phyloP scores from a whole-genome alignment of 495 filamentous ascomycete genomes.

The Lichina pygmaea region DNA sequence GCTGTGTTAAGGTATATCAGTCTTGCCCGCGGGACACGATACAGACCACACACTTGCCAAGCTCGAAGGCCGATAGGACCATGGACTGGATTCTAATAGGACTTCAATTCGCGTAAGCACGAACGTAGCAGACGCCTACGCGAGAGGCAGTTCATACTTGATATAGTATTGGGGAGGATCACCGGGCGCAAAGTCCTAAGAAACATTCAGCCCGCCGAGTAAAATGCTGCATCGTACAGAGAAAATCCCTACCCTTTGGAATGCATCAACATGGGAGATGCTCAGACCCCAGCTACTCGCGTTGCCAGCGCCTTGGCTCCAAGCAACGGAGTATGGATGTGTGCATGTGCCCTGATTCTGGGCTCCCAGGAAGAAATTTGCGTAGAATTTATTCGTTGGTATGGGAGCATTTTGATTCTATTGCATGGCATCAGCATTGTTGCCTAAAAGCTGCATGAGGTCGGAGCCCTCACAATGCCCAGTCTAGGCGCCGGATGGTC shows the following conservation, averaged over 20 bases:
- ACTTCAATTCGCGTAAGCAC: not conserved
- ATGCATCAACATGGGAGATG: constrained; percentile 40
- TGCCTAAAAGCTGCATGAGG: not conserved
- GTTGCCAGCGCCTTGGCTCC: constrained; percentile 42
- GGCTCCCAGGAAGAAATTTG: constrained; percentile 57
- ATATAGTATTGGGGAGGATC: constrained; percentile 42
- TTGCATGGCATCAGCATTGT: constrained; percentile 4
- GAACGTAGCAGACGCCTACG: not conserved
- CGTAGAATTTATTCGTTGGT: constrained; percentile 80
- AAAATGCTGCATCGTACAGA: too few species aligned
- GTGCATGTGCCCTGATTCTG: constrained; percentile 50
- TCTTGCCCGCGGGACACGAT: not conserved
- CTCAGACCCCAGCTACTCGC: constrained; percentile 49
- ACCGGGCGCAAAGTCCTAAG: constrained; percentile 14
- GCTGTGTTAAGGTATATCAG: not conserved
- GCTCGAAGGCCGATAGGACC: constrained; percentile 49
- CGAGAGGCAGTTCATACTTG: constrained; percentile 12
- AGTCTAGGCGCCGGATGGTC: constrained; percentile 24
- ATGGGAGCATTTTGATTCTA: constrained; percentile 23
- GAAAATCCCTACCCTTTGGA: constrained; percentile 32
- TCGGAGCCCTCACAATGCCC: constrained; percentile 17
- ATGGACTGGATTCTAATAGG: constrained; percentile 64
- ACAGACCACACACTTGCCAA: constrained; percentile 14
- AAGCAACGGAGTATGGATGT: constrained; percentile 62
- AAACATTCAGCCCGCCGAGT: too few species aligned